Evolutionary conservation across 2,329 filamentous ascomycete species (phyloP).

Genomic region (Exophiala viscosa): DNA sequence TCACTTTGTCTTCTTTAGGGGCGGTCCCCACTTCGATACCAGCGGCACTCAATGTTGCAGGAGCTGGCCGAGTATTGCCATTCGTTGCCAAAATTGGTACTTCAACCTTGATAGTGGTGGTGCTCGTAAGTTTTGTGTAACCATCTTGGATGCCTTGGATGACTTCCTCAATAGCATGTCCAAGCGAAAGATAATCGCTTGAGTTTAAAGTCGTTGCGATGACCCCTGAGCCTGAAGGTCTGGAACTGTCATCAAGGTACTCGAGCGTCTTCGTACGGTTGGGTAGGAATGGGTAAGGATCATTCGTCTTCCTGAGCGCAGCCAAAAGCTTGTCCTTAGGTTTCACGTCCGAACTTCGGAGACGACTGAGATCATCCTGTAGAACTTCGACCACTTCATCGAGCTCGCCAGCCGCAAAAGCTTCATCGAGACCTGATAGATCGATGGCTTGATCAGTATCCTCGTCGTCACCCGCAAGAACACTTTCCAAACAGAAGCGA

Average conservation of each 20-base stretch:
- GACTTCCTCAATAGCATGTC: constrained; percentile 46
- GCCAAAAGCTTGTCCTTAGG: constrained; percentile 51
- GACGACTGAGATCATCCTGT: constrained; percentile 53
- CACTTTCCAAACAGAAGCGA: constrained; percentile 61
- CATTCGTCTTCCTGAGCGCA: constrained; percentile 51
- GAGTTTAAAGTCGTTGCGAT: constrained; percentile 39
- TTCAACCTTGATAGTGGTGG: constrained; percentile 40
- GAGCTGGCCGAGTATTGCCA: too few relatives aligned
- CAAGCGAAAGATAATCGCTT: constrained; percentile 47
- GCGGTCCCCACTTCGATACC: too few relatives aligned
- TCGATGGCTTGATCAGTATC: constrained; percentile 51
- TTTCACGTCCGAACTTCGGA: constrained; percentile 49
- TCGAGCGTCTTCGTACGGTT: constrained; percentile 31
- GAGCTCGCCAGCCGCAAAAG: constrained; percentile 51
- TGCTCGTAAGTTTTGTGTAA: constrained; percentile 30
- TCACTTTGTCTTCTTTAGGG: too few relatives aligned
- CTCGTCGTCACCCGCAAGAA: constrained; percentile 60
- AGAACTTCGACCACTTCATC: constrained; percentile 48
- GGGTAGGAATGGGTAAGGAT: constrained; percentile 50
- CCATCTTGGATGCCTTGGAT: constrained; percentile 41
- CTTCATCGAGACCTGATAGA: constrained; percentile 57
- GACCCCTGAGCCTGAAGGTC: constrained; percentile 37
- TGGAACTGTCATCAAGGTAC: constrained; percentile 30
- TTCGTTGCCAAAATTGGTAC: constrained; percentile 36
- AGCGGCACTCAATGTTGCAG: too few relatives aligned